Percentiles rank a stretch among this genome's conserved stretches.
Evolutionary conservation across 371 early-diverging fungal species (phyloP).

Genomic region (Rhizoclosmatium hyalinum): DNA sequence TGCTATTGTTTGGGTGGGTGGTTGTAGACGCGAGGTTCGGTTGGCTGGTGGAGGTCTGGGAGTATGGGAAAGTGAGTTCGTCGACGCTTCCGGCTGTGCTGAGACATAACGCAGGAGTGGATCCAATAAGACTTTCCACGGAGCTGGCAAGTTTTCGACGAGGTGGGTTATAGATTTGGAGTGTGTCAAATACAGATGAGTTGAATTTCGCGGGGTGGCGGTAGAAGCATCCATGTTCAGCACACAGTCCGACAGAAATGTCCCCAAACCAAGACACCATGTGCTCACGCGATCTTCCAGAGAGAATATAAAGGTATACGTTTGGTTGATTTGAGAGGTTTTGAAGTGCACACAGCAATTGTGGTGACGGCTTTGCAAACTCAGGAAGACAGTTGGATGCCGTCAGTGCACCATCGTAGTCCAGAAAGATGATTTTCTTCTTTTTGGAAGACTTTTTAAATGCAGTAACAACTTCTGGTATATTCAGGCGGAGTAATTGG

Average conservation of each 20-base stretch:
- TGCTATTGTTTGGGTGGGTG: not conserved
- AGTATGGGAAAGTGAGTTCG: not conserved
- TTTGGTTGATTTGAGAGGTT: slow-evolving; percentile 75
- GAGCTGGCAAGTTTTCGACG: not conserved
- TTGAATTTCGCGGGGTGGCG: slow-evolving; percentile 74
- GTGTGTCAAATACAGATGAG: slow-evolving; percentile 13
- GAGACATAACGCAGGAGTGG: not conserved
- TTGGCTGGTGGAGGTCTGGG: not conserved
- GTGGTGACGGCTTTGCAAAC: slow-evolving; percentile 81
- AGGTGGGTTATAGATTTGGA: slow-evolving; percentile 22
- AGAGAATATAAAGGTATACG: slow-evolving; percentile 91
- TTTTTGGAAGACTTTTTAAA: slow-evolving; percentile 43
- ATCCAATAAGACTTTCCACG: not conserved
- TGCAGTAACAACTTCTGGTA: slow-evolving; percentile 42
- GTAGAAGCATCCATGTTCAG: slow-evolving; percentile 96
- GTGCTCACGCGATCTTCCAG: slow-evolving; percentile 70
- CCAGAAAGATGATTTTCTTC: slow-evolving; percentile 80
- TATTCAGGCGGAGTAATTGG: slow-evolving; percentile 59
- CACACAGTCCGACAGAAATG: slow-evolving; percentile 85
- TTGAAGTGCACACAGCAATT: slow-evolving; percentile 72
- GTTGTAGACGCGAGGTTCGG: not conserved
- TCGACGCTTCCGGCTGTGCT: not conserved
- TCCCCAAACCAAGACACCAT: slow-evolving; percentile 89
- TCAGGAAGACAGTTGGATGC: slow-evolving; percentile 85
- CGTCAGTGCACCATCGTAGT: slow-evolving; percentile 95